Evolutionary conservation across 2,329 filamentous ascomycete species (phyloP), one percentile per base, ranked within the genome.

Genomic region (Penicillium digitatum): DNA sequence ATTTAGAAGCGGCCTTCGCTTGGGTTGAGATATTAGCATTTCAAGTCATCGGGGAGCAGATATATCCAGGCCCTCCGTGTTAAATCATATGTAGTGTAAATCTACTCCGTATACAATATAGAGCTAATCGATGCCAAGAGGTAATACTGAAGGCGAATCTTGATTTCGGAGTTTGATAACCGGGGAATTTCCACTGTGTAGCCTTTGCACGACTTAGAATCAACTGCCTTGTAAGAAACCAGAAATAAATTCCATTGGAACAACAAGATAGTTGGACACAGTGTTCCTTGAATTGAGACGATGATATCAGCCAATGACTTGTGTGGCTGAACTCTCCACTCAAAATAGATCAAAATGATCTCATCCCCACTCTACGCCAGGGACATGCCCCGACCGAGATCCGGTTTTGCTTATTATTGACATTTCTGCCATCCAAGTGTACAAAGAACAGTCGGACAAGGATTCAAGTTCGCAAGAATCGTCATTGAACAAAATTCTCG

Each of bases 281-380:
- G 5, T 11, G 27, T 27, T 29, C 14, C 39, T 20, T 48, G 37
- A 42, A 42, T 42, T 48, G 6, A 9, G 16, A 16, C 9, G 16
- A 40, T 44, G 31, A 54, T 50, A 37, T 44, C 52, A 38, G 52
- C 16, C 29, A 51, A 62, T 64, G 60, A 65, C 57, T 58, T 57
- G 56, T 58, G 62, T 65, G 62, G 62, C 62, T 64, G 62, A 62
- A 31, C 57, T 55, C 56, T 60, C 62, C 62, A 65, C 62, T 54
- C 24, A 52, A 62, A 62, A 65, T 65, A 65, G 44, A 65, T 65
- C 64, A 62, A 64, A 63, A 64, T 65, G 62, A 65, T 65, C 58
- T 65, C 62, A 64, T 65, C 47, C 58, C 44, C 52, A 54, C 12
- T 14, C 18, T 31, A 38, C 51, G 47, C 43, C 34, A 50, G 38